These are phyloP conservation scores for Lodderomyces oxycetoniae DNA, from an alignment of 1,139 yeast species.

Conservation along the genomic window DNA sequence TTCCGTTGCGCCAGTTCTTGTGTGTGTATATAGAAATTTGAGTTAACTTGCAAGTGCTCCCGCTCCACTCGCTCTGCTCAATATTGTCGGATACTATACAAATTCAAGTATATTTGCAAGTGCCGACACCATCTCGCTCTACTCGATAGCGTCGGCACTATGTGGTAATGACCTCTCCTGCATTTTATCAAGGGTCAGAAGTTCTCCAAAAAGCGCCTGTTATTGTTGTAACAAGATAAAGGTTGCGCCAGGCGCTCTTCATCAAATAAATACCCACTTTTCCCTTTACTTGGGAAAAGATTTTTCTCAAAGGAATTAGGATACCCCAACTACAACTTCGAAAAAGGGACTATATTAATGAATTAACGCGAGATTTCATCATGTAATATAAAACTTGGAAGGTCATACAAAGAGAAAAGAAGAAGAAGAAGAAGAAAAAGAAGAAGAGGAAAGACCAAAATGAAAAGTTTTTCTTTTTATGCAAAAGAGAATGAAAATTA, in stretches of 20 bases:
- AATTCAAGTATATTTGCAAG: no score
- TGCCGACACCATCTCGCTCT: no score
- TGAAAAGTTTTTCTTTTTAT: slow-evolving; percentile 3
- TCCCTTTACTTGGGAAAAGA: slow-evolving; percentile 1
- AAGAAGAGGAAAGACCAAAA: slow-evolving; percentile 5
- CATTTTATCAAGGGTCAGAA: slow-evolving; percentile 35
- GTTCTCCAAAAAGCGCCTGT: slow-evolving; percentile 42
- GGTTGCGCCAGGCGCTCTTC: slow-evolving; percentile 58
- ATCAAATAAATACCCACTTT: slow-evolving; percentile 35
- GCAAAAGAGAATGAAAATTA: no score
- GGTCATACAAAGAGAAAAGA: slow-evolving; percentile 36
- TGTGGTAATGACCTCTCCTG: not conserved
- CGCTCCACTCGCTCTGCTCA: no score
- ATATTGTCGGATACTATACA: no score
- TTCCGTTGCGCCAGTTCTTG: no score
- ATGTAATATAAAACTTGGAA: slow-evolving; percentile 55
- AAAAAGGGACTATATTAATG: slow-evolving; percentile 40
- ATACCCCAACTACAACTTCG: slow-evolving; percentile 25
- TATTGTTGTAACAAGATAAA: slow-evolving; percentile 48
- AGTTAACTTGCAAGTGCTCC: no score
- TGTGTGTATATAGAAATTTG: no score
- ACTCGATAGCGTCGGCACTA: no score
- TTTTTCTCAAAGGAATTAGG: slow-evolving; percentile 38
- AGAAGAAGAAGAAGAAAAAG: slow-evolving; percentile 28
- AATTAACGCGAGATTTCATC: slow-evolving; percentile 58